Conservation (phyloP, 73 alveolate species). For the Paramecium caudatum region DNA sequence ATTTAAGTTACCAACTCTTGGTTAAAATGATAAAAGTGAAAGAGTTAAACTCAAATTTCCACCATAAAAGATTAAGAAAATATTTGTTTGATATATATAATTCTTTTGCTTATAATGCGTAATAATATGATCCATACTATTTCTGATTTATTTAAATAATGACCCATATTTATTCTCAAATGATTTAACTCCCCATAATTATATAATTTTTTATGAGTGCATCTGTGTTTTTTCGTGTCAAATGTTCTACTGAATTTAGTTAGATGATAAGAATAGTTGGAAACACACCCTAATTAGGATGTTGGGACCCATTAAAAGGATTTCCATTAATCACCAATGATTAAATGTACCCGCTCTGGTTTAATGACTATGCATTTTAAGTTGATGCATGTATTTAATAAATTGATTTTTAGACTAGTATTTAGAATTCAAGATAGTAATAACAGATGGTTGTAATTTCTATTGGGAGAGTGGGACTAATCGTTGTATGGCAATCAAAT, state of each 20-base stretch:
- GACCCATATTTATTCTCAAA: too few relatives aligned
- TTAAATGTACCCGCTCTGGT: constrained; percentile 72
- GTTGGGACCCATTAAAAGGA: constrained; percentile 75
- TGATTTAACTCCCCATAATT: too few relatives aligned
- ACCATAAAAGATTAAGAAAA: neutral
- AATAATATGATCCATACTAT: too few relatives aligned
- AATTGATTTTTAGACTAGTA: neutral
- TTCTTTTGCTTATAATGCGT: neutral
- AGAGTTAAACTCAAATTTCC: constrained; percentile 27
- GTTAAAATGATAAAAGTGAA: neutral
- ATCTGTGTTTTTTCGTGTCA: constrained; percentile 27
- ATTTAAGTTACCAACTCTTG: constrained; percentile 1
- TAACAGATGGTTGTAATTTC: constrained; percentile 12
- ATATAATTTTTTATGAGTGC: constrained; percentile 40
- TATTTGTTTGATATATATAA: neutral
- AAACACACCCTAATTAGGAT: constrained; percentile 67
- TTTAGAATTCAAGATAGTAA: constrained; percentile 17
- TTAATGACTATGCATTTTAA: constrained; percentile 37
- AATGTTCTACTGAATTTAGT: constrained; percentile 60
- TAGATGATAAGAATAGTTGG: constrained; percentile 67
- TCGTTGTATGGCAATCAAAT: neutral
- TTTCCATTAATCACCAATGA: constrained; percentile 59
- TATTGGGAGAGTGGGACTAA: constrained; percentile 34
- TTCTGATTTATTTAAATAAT: too few relatives aligned
- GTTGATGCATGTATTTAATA: constrained; percentile 26